Base-by-base conservation (phyloP, 2,329 filamentous ascomycete genomes). In the Alternaria solani region DNA sequence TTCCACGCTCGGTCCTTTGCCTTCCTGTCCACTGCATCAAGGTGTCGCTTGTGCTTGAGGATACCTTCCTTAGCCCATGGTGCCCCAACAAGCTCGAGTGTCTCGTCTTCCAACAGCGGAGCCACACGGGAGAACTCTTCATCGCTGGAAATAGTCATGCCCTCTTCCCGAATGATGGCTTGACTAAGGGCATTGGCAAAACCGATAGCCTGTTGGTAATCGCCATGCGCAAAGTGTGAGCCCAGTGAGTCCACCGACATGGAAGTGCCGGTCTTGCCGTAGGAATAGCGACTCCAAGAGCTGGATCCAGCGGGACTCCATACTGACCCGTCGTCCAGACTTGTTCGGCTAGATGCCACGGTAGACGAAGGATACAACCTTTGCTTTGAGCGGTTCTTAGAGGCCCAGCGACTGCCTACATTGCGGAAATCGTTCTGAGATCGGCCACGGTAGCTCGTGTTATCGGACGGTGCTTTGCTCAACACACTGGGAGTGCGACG, bases 61-160 rank as follows among this genome's bases (percentile, higher is more conserved):
- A 96, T 92, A 63, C 95, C 95, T 79, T 99, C 95, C 80, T 99
- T 99, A 28, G 96, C 90, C 95, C 95, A 99, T 0, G 95, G 95
- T n/a, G 95, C 92, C 25, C 95, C 95, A 11, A 91, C 89, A 39
- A 99, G 88, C 74, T 96, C 94, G 12, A 99, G 85, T 0, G 91
- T 93, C 73, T 99, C 95, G 72, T 98, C 95, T 71, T 97, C 94
- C 0, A 98, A 87, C 9, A 97, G 82, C 26, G 90, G 88, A 5
- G 86, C 83, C 1, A 82, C 82, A 48, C 84, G 84, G 34, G 88
- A 80, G 44, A 88, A 86, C 30, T 89, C 88, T 68, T 90, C 77
- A 61, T 84, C 80, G 63, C 81, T 81, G 66, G 81, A 67, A 11
- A 85, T 85, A 16, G 87, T 79, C 67, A 86, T 85, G 46, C 86